Evolutionary conservation across 441 rosid genomes (phyloP), one percentile per base, ranked within the genome.

Genomic region (Gossypium schwendimanii): DNA sequence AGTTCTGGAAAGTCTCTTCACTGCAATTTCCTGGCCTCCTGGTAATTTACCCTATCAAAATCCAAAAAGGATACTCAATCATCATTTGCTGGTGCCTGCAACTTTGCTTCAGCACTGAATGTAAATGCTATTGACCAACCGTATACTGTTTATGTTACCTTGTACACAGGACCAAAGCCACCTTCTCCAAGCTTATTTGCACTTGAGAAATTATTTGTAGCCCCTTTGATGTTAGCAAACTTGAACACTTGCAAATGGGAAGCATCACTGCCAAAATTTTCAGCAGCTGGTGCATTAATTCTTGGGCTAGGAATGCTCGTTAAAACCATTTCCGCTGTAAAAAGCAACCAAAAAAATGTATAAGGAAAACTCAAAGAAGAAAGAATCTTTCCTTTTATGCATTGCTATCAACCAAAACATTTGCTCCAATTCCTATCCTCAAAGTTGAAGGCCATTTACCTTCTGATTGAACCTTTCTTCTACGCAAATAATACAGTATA

Each of bases 111-210:
- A 20, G 31, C 23, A 21, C 24, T 17, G 50, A 41, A 4, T 0
- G 73, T 76, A 4, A 61, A 52, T 2, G 75, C 67, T 59, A 24
- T 12, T 14, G 39, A 20, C 31, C 11, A 8, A 41, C 4, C 52
- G 2, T 39, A 39, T 45, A 57, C 28, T 26, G 9, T 12, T 18
- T 39, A 39, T 59, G 17, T 52, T 6, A 81, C 84, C 82, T 81
- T 81, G 63, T 78, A 81, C n/a, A 81, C 84, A 2, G 84, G 80
- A 39, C 82, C 84, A 70, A 47, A 81, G 44, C 80, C 84, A 21
- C 84, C 85, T 50, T 75, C 72, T 52, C 85, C 82, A 54, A 79
- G 79, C 73, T 76, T 79, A 20, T 79, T 79, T 49, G 44, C 77
- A 18, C 31, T 63, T 6, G 82, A 79, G 45, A 82, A 82, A 62